Evolutionary conservation across 2,329 filamentous ascomycete species (phyloP).

Genomic region (Aureobasidium sp.): DNA sequence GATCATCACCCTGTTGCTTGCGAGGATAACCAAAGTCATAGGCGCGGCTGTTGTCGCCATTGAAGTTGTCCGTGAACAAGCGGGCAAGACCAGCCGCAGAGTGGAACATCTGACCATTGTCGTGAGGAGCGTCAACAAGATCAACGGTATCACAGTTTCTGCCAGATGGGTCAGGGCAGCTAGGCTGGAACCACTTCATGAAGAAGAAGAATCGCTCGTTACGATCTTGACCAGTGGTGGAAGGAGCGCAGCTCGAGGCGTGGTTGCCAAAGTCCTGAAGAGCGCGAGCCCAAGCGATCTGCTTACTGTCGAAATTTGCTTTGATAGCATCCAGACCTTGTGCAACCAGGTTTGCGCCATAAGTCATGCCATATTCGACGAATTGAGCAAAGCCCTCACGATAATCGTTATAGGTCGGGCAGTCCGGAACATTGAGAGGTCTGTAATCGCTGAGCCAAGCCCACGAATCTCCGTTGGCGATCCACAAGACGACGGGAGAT

Average conservation of each 20-base stretch:
- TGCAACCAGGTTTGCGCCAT: constrained; percentile 25
- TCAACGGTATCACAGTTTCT: constrained; percentile 31
- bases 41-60: constrained; percentile 28
- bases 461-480: constrained; percentile 32
- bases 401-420: constrained; percentile 30
- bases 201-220: constrained; percentile 37
- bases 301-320: constrained; percentile 30
- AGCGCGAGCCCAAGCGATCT: constrained; percentile 30
- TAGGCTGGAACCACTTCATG: constrained; percentile 31
- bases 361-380: constrained; percentile 28
- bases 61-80: constrained; percentile 34
- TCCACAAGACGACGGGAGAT: constrained; percentile 28
- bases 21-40: constrained; percentile 34
- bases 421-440: constrained; percentile 26
- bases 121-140: constrained; percentile 30
- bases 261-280: constrained; percentile 31
- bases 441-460: constrained; percentile 28
- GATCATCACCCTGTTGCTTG: constrained; percentile 28
- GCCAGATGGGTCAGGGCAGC: constrained; percentile 20
- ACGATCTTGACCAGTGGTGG: constrained; percentile 29
- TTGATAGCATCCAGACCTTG: constrained; percentile 28
- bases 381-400: constrained; percentile 31
- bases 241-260: constrained; percentile 28
- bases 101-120: constrained; percentile 32
- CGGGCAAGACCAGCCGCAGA: constrained; percentile 30